Evolutionary conservation across 83 land plant genomes (phyloP), one percentile per base, ranked within the genome.

Genomic region (Picea abies): DNA sequence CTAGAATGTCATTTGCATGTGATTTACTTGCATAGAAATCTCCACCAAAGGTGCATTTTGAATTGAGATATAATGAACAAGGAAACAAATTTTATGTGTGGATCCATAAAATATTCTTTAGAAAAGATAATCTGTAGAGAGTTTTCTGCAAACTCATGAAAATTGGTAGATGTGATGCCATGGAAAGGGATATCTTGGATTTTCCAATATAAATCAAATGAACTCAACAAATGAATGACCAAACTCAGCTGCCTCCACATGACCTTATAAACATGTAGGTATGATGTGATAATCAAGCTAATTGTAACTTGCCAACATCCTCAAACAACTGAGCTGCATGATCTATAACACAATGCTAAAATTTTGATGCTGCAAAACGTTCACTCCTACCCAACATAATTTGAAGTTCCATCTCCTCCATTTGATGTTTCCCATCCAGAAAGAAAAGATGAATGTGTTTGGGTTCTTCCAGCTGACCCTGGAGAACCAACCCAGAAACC

Each of bases 401-500:
- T 22, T n/a, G 26, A 49, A 0, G 78, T 73, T 23, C 23, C 58
- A 47, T 73, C 58, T 20, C 77, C 58, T 47, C 78, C 78, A 73
- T 73, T 73, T 47, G 60, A 73, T 39, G 78, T 22, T 22, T 73
- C 78, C 78, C 78, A 73, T 73, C 58, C 25, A 1, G 17, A 47
- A 47, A 73, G 60, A 44, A 73, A 73, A 41, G 60, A 73, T 73
- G 78, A 47, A 8, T 73, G 78, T 4, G 4, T 44, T 47, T 73
- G 78, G 17, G 5, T 73, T 73, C 78, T 73, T 73, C 72, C 78
- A 62, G 72, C 22, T 82, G 60, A 83, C 83, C 83, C 69, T 88
- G 80, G 88, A 49, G 79, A 80, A 9, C 85, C 90, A 64, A 88
- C 70, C 92, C 90, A 90, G 20, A 88, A 39, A 14, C 85, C 83